Evolutionary conservation across 116 monocot genomes (phyloP).

Genomic region (Cymodocea nodosa): DNA sequence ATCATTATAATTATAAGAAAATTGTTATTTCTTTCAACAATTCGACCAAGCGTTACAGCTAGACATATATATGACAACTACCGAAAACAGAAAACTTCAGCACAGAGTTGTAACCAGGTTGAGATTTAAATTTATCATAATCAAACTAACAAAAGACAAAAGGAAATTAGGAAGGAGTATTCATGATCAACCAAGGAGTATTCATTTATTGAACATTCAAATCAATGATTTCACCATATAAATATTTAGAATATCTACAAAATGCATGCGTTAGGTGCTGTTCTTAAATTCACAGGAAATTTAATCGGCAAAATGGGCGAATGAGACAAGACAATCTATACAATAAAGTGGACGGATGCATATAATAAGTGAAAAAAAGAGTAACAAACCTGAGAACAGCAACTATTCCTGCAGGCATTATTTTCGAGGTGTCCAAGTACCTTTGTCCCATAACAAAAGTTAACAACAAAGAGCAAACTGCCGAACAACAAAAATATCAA

Average conservation of each 20-base stretch:
- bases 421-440: slow-evolving; percentile 72
- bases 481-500: background rate
- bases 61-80: too few species aligned
- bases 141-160: too few species aligned
- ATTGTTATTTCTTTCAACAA: too few species aligned
- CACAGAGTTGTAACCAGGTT: background rate
- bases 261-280: too few species aligned
- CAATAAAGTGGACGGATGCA: background rate
- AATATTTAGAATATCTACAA: too few species aligned
- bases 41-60: too few species aligned
- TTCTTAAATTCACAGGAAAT: background rate
- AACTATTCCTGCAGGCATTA: slow-evolving; percentile 86
- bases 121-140: background rate
- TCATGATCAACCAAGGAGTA: too few species aligned
- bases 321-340: too few species aligned
- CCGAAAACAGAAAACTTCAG: too few species aligned
- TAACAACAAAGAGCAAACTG: slow-evolving; percentile 58
- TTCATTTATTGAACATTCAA: background rate
- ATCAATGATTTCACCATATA: background rate
- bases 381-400: slow-evolving; percentile 50
- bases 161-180: too few species aligned
- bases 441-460: slow-evolving; percentile 85
- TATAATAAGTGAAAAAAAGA: background rate
- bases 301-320: background rate
- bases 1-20: too few species aligned